phyloP scores from a whole-genome alignment of 345 rosid species.

The Eucalyptus cloeziana region DNA sequence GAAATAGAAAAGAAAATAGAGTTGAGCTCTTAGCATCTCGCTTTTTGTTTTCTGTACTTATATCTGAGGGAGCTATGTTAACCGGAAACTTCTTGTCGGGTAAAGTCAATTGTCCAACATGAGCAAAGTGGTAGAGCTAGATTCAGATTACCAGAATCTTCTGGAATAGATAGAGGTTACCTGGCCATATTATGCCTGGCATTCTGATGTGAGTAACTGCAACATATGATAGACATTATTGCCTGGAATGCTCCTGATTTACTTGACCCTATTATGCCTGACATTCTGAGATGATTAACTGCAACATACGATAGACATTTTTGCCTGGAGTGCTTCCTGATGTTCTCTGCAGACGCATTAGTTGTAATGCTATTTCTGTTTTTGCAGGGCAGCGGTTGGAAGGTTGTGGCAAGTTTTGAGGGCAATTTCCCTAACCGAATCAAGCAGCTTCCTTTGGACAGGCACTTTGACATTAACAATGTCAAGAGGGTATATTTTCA shows the following conservation, averaged over 20 bases:
- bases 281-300: background rate
- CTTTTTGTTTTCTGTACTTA: background rate
- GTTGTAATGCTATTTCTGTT: background rate
- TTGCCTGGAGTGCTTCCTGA: background rate
- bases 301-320: background rate
- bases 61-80: background rate
- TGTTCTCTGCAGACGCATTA: background rate
- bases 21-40: background rate
- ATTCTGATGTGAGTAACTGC: background rate
- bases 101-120: background rate
- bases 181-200: background rate
- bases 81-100: background rate
- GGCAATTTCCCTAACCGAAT: slow-evolving; percentile 90
- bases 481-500: slow-evolving; percentile 72
- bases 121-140: background rate
- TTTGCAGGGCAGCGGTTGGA: slow-evolving; percentile 97
- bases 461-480: slow-evolving; percentile 86
- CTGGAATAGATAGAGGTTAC: background rate
- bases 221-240: background rate
- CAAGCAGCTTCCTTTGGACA: slow-evolving; percentile 95
- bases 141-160: background rate
- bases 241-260: background rate
- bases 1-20: background rate
- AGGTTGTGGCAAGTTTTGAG: slow-evolving; percentile 95
- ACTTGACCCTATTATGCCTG: background rate